A percentile compares a stretch with the other conserved stretches of the same genome.
phyloP scores from a whole-genome alignment of 371 early-diverging fungal species.

The Umbelopsis sp. region DNA sequence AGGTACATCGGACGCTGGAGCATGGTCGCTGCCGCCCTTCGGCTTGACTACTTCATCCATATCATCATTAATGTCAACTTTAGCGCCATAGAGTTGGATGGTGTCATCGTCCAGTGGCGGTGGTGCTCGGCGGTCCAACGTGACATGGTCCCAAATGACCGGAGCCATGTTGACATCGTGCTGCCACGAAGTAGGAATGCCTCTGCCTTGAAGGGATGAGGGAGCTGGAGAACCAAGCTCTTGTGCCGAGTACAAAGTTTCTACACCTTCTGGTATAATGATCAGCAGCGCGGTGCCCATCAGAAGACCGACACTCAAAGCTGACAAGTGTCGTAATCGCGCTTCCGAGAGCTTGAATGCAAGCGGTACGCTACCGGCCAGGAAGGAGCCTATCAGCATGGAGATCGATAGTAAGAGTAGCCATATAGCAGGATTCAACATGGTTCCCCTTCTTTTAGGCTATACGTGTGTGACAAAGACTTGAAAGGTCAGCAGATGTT shows the following conservation, averaged over 20 bases:
- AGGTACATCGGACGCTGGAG: constrained; percentile 17
- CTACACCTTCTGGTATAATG: constrained; percentile 92
- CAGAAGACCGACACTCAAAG: constrained; percentile 90
- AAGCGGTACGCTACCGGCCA: constrained; percentile 86
- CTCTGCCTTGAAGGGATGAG: background rate
- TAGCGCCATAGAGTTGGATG: background rate
- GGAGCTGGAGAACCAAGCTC: background rate
- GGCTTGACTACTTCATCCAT: background rate
- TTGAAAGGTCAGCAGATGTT: constrained; percentile 10
- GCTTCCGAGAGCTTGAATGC: constrained; percentile 77
- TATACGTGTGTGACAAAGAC: background rate
- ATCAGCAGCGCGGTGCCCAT: constrained; percentile 86
- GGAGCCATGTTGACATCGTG: background rate
- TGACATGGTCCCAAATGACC: background rate
- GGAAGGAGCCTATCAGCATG: constrained; percentile 87
- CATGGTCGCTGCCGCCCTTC: background rate
- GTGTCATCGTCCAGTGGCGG: background rate
- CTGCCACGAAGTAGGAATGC: background rate
- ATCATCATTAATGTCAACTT: constrained; percentile 9
- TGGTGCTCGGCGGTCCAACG: constrained; percentile 5
- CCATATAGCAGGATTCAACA: constrained; percentile 69
- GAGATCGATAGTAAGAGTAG: constrained; percentile 74
- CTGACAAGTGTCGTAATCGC: constrained; percentile 73
- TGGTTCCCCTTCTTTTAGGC: background rate
- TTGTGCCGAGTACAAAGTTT: constrained; percentile 70